Base-by-base conservation (phyloP, 2,329 filamentous ascomycete species). In the Venturia effusa region DNA sequence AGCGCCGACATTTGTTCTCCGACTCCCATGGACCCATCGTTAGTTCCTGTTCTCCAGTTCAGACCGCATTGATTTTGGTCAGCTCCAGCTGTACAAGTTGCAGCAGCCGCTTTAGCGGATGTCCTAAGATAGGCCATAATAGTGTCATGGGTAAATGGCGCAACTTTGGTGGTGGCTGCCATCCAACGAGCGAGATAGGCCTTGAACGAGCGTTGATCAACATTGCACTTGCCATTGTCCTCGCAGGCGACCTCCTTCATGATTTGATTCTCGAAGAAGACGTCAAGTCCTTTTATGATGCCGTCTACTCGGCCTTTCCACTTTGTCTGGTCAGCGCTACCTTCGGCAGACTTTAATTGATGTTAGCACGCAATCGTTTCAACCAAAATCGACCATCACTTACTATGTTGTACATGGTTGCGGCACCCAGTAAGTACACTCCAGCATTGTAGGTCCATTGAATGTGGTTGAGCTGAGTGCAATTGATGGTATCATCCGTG, bases 1-100 rank as follows among this genome's bases (percentile, higher is more conserved):
- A 86, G 72, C 3, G 80, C 83, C 65, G 78, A 78, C 83, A 86
- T 85, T 72, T 84, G 80, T 72, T 86, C 80, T 19, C 83, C 83
- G 15, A 84, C 82, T 55, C 83, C 83, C 15, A 61, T 57, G 48
- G 74, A 74, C 24, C 73, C 76, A 68, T 84, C 82, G 67, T 79
- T 79, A 24, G 72, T 74, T 11, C 71, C 71, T 2, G 72, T 74
- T 17, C 70, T 72, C 79, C 79, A 81, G 40, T 72, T 71, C 4
- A 78, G 75, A 30, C 79, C 79, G 67, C 79, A 81, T 1, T 75
- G 77, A 6, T 75, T 74, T 30, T 79, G 75, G 34, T 80, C 76
- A 0, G 67, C 66, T 34, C 78, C 80, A 24, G 80, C 82, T 7
- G 72, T 80, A 70, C 84, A 87, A 37, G 79, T 78, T 63, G 76